Conservation (phyloP, 176 grass and related monocot genomes). For the Zoysia pacifica region DNA sequence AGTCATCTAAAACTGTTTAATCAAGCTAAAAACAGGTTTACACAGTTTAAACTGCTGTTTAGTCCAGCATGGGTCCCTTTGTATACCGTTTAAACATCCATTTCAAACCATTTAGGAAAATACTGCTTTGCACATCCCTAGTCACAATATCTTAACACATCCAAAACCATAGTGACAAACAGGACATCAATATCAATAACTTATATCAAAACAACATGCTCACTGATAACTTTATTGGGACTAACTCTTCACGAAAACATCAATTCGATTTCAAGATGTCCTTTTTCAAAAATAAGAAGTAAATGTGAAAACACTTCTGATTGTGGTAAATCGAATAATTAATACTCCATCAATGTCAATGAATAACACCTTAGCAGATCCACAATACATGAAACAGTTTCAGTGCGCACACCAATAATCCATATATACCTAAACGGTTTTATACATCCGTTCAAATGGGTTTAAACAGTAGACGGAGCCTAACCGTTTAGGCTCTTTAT, state of each 20-base stretch:
- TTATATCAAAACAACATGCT: neutral
- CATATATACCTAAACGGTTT: too few species aligned
- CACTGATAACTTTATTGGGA: neutral
- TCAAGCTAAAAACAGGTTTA: too few species aligned
- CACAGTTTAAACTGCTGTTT: too few species aligned
- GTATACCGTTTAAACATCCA: too few species aligned
- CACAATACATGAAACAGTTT: neutral
- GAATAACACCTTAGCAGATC: neutral
- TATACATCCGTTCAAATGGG: too few species aligned
- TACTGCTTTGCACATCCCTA: neutral
- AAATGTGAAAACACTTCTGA: neutral
- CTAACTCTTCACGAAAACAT: neutral
- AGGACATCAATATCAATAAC: slow-evolving; percentile 3
- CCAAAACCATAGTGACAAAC: neutral
- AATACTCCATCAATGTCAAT: neutral
- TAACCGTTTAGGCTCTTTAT: too few species aligned
- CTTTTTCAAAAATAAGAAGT: neutral
- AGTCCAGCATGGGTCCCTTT: too few species aligned
- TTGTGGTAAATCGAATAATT: neutral
- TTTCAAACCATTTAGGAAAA: too few species aligned
- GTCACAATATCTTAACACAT: neutral
- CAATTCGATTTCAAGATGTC: neutral
- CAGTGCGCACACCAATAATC: neutral
- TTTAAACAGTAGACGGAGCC: too few species aligned
- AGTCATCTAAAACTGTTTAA: too few species aligned